These are phyloP conservation scores for Schwanniomyces yamadae DNA, from an alignment of 805 yeast species.

Conservation along the genomic window DNA sequence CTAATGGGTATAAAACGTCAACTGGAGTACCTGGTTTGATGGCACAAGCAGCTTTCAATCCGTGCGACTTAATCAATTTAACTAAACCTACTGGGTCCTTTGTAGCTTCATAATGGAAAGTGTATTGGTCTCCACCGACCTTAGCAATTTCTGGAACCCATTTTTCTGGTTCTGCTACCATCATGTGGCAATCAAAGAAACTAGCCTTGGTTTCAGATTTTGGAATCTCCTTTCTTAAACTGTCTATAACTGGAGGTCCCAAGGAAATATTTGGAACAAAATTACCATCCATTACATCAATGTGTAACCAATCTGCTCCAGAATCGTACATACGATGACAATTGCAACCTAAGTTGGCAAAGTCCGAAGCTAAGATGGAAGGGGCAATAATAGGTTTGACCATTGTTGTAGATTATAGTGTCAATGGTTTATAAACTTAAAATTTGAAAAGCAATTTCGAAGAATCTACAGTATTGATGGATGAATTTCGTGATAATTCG, in stretches of 20 bases:
- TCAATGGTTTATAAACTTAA: too few relatives aligned
- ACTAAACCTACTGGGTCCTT: constrained; percentile 73
- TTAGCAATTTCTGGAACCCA: constrained; percentile 93
- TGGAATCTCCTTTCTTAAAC: constrained; percentile 77
- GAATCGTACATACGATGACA: constrained; percentile 76
- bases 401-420: too few relatives aligned
- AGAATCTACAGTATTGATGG: too few relatives aligned
- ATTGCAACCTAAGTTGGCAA: constrained; percentile 83
- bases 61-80: constrained; percentile 68
- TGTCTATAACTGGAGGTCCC: constrained; percentile 86
- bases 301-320: constrained; percentile 95
- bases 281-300: constrained; percentile 98
- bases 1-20: constrained; percentile 74
- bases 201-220: constrained; percentile 49
- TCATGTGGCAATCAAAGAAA: constrained; percentile 96
- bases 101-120: constrained; percentile 94
- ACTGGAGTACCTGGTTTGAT: constrained; percentile 91
- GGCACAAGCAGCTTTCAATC: constrained; percentile 94
- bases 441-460: too few relatives aligned
- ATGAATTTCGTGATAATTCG: too few relatives aligned
- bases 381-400: constrained; percentile 89
- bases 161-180: constrained; percentile 88
- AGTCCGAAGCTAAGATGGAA: constrained; percentile 88
- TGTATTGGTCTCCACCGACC: constrained; percentile 94
- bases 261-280: constrained; percentile 95